phyloP scores from a whole-genome alignment of 2,329 filamentous ascomycete species.

The Achaetomium macrosporum region DNA sequence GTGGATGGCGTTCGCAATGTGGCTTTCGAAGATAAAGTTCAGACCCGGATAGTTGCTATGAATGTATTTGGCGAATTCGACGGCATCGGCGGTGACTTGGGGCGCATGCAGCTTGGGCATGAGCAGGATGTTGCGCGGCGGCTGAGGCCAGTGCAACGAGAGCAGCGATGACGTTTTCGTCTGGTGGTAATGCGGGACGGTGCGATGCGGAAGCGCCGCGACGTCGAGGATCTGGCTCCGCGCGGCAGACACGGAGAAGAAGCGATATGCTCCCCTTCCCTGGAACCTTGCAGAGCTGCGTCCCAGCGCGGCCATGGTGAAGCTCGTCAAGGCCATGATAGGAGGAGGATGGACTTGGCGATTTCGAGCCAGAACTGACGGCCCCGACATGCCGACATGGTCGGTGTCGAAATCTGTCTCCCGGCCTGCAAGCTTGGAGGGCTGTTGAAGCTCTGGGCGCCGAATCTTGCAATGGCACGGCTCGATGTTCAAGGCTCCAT shows the following conservation, averaged over 20 bases:
- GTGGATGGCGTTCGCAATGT: constrained; percentile 67
- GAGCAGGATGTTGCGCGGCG: constrained; percentile 51
- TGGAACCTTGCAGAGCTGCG: not conserved
- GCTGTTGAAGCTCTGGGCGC: not conserved
- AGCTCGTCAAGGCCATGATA: constrained; percentile 9
- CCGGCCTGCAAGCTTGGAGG: not conserved
- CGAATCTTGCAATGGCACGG: not conserved
- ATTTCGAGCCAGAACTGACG: constrained; percentile 17
- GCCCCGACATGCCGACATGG: constrained; percentile 24
- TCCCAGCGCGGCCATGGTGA: constrained; percentile 7
- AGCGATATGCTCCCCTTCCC: constrained; percentile 25
- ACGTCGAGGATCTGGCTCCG: constrained; percentile 46
- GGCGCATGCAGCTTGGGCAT: constrained; percentile 54
- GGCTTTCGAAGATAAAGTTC: constrained; percentile 75
- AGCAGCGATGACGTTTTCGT: constrained; percentile 49
- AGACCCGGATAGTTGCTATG: constrained; percentile 72
- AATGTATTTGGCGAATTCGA: constrained; percentile 63
- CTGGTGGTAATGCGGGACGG: constrained; percentile 60
- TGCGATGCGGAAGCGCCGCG: constrained; percentile 46
- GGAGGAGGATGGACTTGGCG: constrained; percentile 9
- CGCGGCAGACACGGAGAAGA: constrained; percentile 44
- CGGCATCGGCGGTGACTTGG: constrained; percentile 46
- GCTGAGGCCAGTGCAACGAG: constrained; percentile 48
- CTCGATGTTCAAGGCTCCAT: not conserved
- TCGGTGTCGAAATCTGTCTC: constrained; percentile 3